Base-by-base conservation (phyloP, 2,329 filamentous ascomycete genomes). In the Ilyonectria destructans region DNA sequence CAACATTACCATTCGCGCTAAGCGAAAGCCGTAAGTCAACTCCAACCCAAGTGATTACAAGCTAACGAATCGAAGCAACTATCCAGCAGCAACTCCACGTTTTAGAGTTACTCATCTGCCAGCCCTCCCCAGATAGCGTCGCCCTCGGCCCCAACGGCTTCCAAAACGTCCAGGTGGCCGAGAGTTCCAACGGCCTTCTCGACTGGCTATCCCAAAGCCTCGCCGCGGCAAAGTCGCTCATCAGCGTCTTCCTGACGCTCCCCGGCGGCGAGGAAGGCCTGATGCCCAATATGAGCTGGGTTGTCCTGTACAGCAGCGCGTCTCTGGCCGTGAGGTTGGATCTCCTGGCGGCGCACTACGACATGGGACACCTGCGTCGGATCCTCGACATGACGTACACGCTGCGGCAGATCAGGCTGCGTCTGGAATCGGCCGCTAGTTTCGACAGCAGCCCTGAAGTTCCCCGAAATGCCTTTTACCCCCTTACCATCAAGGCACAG, bases 131-230 rank as follows among this genome's bases (percentile, higher is more conserved):
- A 9, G 74, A 78, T 7, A 73, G 74, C 12, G 60, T 74, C 17
- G 71, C 76, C 9, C 74, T 78, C 13, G 78, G 77, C 0, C 70
- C 75, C 7, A 66, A 70, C 10, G 71, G 75, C 40, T 76, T 75
- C 23, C 72, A 75, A n/a, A 71, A 66, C 23, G 64, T 67, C 9
- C 71, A 66, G 48, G 65, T 60, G 40, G 67, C 56, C 29, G 58
- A 67, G 10, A 68, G 71, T 15, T 69, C 71, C 19, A 54, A n/a
- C 1, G 63, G 65, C 2, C 65, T 79, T 3, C 52, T 80, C 1
- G 70, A 77, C 7, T 79, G 75, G 69, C 45, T 80, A 0, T 80
- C 78, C 0, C 77, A 78, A 10, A 79, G 77, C 46, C 77, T 79
- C 23, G 74, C 74, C 0, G 78, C 77, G 0, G 77, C 77, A 6